Base-by-base conservation (phyloP, 768 basidiomycete genomes). In the Sarcomyxa edulis region DNA sequence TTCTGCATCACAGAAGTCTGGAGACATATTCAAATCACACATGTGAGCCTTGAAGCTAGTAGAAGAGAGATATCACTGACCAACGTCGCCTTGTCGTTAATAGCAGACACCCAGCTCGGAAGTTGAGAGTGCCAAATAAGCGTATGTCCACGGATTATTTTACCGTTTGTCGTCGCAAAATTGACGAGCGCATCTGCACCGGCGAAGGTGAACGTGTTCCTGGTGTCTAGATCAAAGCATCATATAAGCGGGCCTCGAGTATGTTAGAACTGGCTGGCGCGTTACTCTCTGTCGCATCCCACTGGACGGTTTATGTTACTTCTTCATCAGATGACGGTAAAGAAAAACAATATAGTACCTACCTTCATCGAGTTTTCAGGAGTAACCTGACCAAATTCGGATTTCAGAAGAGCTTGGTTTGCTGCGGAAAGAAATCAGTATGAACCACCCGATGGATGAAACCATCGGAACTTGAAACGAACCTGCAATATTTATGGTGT, bases 301-400 rank as follows among this genome's bases (percentile, higher is more conserved):
- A 65, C 62, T 64, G 35, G 10, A 24, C 3, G 25, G n/a, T 26
- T 4, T 19, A 19, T 27, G 28, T 16, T 37, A 29, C n/a, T 20
- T 7, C 27, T 19, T 33, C 26, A 43, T 27, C 19, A 10, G 6
- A 20, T 8, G 16, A 23, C 14, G 19, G 12, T n/a, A 22, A 11
- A 14, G 12, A 3, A 5, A n/a, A n/a, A n/a, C n/a, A 20, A 46
- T 11, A 21, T 32, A 40, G 16, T 23, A 32, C 25, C 15, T 39
- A 59, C 65, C 59, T 65, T 70, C 66, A 69, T 67, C 22, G 64
- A 65, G 48, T 67, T 65, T 53, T 66, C 68, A 5, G 67, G 66
- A 3, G 68, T 68, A 21, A 68, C 60, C n/a, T 55, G 55, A 18
- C 68, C 67, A 29, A 68, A 68, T 32, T 68, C 59, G 20, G 57